Evolutionary conservation across 331 rosid genomes (phyloP).

Genomic region (Acacia concinna): DNA sequence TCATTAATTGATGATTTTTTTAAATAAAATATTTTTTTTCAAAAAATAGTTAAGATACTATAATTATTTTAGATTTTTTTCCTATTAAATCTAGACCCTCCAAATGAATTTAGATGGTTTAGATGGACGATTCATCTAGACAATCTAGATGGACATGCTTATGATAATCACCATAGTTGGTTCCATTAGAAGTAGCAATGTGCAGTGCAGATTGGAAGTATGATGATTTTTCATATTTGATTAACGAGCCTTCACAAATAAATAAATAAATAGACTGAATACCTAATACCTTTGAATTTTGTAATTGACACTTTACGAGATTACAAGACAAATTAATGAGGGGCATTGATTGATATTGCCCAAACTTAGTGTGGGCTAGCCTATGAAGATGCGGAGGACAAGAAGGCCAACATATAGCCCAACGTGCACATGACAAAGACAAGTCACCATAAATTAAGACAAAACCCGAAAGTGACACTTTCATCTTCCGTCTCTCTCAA

Average conservation of each 20-base stretch:
- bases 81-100: too few relatives aligned
- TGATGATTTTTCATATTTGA: neutral
- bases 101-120: too few relatives aligned
- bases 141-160: too few relatives aligned
- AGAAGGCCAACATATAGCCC: neutral
- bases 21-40: too few relatives aligned
- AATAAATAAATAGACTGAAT: neutral
- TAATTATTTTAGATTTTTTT: too few relatives aligned
- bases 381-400: neutral
- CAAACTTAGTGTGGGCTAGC: constrained; percentile 15
- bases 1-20: too few relatives aligned
- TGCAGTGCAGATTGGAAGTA: neutral
- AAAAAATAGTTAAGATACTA: too few relatives aligned
- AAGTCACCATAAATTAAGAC: constrained; percentile 32
- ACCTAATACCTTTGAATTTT: neutral
- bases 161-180: too few relatives aligned
- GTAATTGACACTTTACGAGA: neutral
- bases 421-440: constrained; percentile 23
- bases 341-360: neutral
- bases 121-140: too few relatives aligned
- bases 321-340: neutral
- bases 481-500: constrained; percentile 27
- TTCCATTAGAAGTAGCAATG: neutral
- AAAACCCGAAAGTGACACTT: constrained; percentile 22
- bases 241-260: neutral